Percentiles rank a stretch among this genome's conserved stretches.
phyloP scores from a whole-genome alignment of 129 eudicot species.

The Heracleum sosnowskyi region DNA sequence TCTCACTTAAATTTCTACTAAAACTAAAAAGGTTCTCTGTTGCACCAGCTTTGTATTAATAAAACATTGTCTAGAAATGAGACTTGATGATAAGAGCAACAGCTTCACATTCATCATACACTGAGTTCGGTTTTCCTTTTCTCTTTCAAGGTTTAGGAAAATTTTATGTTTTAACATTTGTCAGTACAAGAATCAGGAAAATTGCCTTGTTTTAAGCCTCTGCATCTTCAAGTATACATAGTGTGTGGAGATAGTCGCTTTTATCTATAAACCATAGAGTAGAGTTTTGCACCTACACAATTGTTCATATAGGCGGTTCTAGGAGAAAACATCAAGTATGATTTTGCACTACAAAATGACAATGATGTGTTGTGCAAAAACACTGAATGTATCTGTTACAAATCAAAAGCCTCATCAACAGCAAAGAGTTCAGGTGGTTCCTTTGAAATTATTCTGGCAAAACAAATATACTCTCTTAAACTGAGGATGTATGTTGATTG shows the following conservation, averaged over 20 bases:
- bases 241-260: background rate
- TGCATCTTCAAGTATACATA: background rate
- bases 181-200: background rate
- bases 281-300: background rate
- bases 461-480: background rate
- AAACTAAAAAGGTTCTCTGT: background rate
- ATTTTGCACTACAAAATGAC: background rate
- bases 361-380: background rate
- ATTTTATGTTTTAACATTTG: background rate
- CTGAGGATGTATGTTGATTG: background rate
- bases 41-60: background rate
- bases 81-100: background rate
- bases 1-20: background rate
- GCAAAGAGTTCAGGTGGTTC: no score
- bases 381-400: background rate
- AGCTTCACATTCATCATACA: background rate
- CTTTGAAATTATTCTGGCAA: background rate
- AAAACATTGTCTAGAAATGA: no score
- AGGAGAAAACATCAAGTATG: background rate
- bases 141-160: background rate
- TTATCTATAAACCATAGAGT: background rate
- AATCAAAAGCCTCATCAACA: no score
- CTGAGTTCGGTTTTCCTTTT: background rate
- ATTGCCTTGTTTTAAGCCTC: background rate
- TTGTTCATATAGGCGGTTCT: background rate